Evolutionary conservation across 2,329 filamentous ascomycete species (phyloP).

Genomic region (Pseudogymnoascus sp.): DNA sequence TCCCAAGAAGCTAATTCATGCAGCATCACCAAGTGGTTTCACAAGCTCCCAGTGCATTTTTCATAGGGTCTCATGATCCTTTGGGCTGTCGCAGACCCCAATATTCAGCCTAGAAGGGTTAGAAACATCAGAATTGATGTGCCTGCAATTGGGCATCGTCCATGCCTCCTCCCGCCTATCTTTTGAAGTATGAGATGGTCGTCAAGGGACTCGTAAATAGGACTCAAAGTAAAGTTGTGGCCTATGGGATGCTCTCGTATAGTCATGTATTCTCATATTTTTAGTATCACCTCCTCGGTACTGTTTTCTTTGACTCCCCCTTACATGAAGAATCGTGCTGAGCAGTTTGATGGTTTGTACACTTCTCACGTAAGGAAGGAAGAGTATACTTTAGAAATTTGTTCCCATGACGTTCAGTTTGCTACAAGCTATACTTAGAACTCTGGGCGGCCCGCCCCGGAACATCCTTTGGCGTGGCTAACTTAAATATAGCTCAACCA

Average conservation of each 20-base stretch:
- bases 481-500: not conserved
- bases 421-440: not conserved
- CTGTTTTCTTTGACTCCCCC: not conserved
- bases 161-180: not conserved
- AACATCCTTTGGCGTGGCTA: not conserved
- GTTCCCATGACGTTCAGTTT: not conserved
- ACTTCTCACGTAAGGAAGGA: not conserved
- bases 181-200: not conserved
- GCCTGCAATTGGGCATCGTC: not conserved
- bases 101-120: not conserved
- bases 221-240: not conserved
- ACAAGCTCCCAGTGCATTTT: not conserved
- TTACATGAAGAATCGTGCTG: not conserved
- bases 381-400: not conserved
- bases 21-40: not conserved
- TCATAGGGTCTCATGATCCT: not conserved
- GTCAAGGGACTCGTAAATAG: not conserved
- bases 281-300: not conserved
- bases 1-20: constrained; percentile 7
- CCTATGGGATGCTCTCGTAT: not conserved
- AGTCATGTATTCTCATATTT: not conserved
- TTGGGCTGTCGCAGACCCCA: not conserved
- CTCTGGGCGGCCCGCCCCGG: not conserved
- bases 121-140: not conserved
- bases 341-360: not conserved